Conservation (phyloP, 768 basidiomycete species). For the Amanita exitialis region DNA sequence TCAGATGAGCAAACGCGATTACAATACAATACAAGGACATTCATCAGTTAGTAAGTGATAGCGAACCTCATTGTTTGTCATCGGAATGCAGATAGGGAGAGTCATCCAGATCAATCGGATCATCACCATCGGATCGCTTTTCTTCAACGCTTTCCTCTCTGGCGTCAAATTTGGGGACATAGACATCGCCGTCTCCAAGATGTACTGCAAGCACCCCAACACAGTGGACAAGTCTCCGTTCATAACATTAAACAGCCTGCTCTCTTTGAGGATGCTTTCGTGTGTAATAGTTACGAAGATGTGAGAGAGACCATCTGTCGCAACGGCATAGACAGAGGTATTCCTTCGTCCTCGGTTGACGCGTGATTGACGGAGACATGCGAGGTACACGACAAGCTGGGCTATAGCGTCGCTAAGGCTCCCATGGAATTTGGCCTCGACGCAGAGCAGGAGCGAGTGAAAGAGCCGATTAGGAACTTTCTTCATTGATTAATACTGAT, state of each 20-base stretch:
- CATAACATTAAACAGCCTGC: neutral
- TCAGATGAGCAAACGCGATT: too few species aligned
- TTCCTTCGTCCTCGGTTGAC: slow-evolving; percentile 6
- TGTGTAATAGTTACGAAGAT: neutral
- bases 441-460: neutral
- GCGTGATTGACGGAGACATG: slow-evolving; percentile 11
- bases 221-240: neutral
- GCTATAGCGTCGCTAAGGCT: neutral
- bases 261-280: neutral
- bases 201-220: neutral
- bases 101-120: neutral
- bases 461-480: neutral
- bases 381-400: slow-evolving; percentile 9
- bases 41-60: too few species aligned
- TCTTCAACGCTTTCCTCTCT: too few species aligned
- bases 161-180: too few species aligned
- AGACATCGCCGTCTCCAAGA: neutral
- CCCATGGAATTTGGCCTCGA: neutral
- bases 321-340: slow-evolving; percentile 11
- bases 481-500: too few species aligned
- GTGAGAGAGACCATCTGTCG: slow-evolving; percentile 10
- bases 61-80: too few species aligned
- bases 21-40: too few species aligned
- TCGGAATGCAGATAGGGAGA: too few species aligned
- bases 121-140: too few species aligned